Percentiles rank a stretch among this genome's conserved stretches.
Conservation (phyloP, 192 early-diverging fungal genomes). For the Backusella parvicylindrica region DNA sequence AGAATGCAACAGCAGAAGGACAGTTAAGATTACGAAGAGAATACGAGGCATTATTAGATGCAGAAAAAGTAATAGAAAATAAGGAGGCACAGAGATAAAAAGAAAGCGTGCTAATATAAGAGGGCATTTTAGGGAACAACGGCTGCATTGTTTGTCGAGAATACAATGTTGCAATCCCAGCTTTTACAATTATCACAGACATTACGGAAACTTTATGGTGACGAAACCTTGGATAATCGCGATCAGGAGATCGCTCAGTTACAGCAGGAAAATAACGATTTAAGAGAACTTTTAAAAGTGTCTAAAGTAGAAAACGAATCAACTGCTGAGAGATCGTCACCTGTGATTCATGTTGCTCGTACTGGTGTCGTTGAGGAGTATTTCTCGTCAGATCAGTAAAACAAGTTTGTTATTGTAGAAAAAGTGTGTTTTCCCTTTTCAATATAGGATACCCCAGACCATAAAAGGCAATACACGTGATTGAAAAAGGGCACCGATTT, state of each 20-base stretch:
- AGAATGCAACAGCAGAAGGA: conserved; percentile 17
- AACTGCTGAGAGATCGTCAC: neutral
- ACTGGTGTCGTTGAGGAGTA: conserved; percentile 3
- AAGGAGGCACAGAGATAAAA: too few species aligned
- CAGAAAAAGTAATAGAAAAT: conserved; percentile 31
- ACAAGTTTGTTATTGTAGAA: too few species aligned
- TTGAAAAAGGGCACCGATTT: neutral
- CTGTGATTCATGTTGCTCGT: neutral
- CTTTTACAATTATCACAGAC: conserved; percentile 9
- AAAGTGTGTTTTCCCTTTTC: too few species aligned
- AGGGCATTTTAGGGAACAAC: conserved; percentile 12
- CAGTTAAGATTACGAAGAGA: conserved; percentile 25
- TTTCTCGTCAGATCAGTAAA: neutral
- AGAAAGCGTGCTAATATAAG: neutral
- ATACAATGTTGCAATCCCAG: conserved; percentile 20
- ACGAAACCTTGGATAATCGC: neutral
- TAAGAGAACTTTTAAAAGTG: conserved; percentile 7
- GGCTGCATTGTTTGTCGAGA: conserved; percentile 24
- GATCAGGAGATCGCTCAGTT: conserved; percentile 7
- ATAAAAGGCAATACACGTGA: neutral
- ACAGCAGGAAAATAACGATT: conserved; percentile 8
- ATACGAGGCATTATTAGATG: conserved; percentile 34
- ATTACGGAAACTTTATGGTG: neutral
- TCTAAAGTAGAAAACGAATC: neutral
- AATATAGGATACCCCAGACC: neutral